These are phyloP conservation scores for Pythium dissimile DNA, from an alignment of 352 stramenopile genomes.

Conservation along the genomic window DNA sequence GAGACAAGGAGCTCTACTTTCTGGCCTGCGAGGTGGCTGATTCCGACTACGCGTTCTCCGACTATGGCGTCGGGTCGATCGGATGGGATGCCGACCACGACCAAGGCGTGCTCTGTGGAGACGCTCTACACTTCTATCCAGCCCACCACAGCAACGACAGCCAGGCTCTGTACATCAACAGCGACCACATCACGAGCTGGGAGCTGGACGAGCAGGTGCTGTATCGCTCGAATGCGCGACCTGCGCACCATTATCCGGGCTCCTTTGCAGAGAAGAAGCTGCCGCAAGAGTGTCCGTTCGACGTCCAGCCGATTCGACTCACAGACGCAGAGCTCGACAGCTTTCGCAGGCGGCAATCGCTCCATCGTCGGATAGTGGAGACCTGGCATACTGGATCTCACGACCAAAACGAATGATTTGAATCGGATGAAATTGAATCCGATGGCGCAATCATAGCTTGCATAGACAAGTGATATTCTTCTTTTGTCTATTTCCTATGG, in stretches of 20 bases:
- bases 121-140: conserved; percentile 52
- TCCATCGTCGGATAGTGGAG: background rate
- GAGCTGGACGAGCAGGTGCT: conserved; percentile 32
- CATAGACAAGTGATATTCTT: too few species aligned
- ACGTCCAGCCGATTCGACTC: conserved; percentile 27
- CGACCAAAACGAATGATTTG: too few species aligned
- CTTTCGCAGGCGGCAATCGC: background rate
- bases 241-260: conserved; percentile 43
- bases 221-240: conserved; percentile 43
- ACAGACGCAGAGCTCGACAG: background rate
- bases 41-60: conserved; percentile 62
- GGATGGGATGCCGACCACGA: conserved; percentile 37
- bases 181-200: conserved; percentile 40
- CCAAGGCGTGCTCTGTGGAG: conserved; percentile 46
- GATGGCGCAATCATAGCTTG: too few species aligned
- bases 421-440: too few species aligned
- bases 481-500: conserved; percentile 17
- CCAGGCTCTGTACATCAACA: conserved; percentile 58
- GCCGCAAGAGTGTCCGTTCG: conserved; percentile 51
- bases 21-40: conserved; percentile 64
- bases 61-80: conserved; percentile 46
- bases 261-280: conserved; percentile 39
- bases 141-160: conserved; percentile 15
- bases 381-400: background rate
- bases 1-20: conserved; percentile 82